phyloP scores from a whole-genome alignment of 768 basidiomycete genomes.

The Termitomyces sp. region DNA sequence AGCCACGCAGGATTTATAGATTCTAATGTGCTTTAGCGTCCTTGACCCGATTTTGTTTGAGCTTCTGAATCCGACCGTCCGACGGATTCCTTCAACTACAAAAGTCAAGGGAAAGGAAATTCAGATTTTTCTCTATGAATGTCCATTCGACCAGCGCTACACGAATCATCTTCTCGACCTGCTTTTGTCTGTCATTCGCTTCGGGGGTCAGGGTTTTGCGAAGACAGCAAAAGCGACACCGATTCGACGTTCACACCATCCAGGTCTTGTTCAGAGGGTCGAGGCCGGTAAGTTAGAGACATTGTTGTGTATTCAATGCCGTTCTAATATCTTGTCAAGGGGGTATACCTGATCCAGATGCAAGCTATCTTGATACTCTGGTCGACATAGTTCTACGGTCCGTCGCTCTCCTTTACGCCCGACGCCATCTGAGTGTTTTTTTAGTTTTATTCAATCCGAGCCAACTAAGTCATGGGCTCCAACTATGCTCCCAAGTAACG shows the following conservation, averaged over 20 bases:
- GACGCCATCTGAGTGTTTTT: constrained; percentile 3
- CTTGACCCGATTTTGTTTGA: constrained; percentile 85
- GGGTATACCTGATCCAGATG: constrained; percentile 44
- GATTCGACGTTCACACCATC: constrained; percentile 63
- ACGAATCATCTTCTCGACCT: constrained; percentile 73
- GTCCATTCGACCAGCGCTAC: constrained; percentile 74
- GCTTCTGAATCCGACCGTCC: constrained; percentile 67
- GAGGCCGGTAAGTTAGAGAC: constrained; percentile 45
- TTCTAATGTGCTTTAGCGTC: constrained; percentile 44
- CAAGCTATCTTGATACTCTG: constrained; percentile 75
- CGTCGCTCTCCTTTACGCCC: constrained; percentile 14
- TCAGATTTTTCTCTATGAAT: constrained; percentile 64
- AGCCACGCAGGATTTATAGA: not conserved
- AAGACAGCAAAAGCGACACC: constrained; percentile 65
- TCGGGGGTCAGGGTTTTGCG: constrained; percentile 87
- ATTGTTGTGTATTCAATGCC: not conserved
- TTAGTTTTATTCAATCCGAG: constrained; percentile 77
- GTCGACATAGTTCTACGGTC: constrained; percentile 74
- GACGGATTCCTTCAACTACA: constrained; percentile 41
- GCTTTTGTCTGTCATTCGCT: constrained; percentile 72
- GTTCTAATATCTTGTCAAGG: constrained; percentile 20
- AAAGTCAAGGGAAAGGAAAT: constrained; percentile 66
- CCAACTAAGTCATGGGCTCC: constrained; percentile 45
- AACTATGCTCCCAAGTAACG: constrained; percentile 61
- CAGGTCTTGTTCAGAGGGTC: constrained; percentile 58